These are phyloP conservation scores for Cairneyella variabilis DNA, from an alignment of 495 filamentous ascomycete species.

Conservation along the genomic window DNA sequence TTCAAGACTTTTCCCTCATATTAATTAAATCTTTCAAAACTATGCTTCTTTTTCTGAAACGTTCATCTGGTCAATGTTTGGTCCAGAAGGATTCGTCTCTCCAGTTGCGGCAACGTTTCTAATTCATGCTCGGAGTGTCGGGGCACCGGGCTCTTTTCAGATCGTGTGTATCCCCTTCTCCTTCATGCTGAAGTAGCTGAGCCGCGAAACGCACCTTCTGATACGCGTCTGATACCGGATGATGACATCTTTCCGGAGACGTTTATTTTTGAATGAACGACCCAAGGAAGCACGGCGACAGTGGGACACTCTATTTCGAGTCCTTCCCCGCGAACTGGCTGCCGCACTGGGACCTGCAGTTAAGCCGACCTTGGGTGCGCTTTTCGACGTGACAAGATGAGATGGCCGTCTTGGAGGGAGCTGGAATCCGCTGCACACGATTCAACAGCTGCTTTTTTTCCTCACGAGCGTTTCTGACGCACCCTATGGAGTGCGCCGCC, in stretches of 20 bases:
- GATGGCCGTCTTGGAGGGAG: no score
- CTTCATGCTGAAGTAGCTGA: conserved; percentile 14
- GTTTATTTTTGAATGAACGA: conserved; percentile 9
- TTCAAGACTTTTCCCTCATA: no score
- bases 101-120: no score
- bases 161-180: background rate
- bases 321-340: background rate
- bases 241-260: background rate
- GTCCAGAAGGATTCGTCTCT: background rate
- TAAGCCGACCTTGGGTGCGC: no score
- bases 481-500: no score
- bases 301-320: background rate
- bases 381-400: no score
- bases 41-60: background rate
- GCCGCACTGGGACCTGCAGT: no score
- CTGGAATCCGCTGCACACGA: no score
- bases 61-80: background rate
- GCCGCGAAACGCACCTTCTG: conserved; percentile 14
- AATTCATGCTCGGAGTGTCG: no score
- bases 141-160: background rate
- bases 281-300: background rate
- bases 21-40: no score
- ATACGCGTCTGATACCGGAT: conserved; percentile 21
- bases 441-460: no score
- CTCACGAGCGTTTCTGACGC: no score